Base-by-base conservation (phyloP, 2,329 filamentous ascomycete genomes). In the Neofusicoccum umdonicola region DNA sequence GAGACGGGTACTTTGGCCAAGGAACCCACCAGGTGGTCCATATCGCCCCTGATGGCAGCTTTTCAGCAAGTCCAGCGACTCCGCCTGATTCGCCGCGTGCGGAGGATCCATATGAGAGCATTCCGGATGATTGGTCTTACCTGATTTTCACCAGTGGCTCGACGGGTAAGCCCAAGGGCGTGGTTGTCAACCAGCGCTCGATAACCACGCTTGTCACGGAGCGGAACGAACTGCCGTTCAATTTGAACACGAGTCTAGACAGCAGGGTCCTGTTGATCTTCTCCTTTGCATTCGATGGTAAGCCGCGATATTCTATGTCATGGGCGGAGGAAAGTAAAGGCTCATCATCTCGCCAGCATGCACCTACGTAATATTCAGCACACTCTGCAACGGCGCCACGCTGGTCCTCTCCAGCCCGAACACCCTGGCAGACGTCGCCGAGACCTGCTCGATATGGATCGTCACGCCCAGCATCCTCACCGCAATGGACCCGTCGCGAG, bases 81-180 rank as follows among this genome's bases (percentile, higher is more conserved):
- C 31, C 41, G 2, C 41, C 56, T 11, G 41, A 47, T 7, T 60
- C 56, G 1, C 41, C 56, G 47, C 15, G 11, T 3, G 61, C 52
- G 0, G 22, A 63, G 12, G 22, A 54, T 22, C 22, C 39, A 19
- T 8, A 7, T 19, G 15, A 7, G 19, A 4, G 9, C 17, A 22
- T 22, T 0, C 35, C 42, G 5, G 11, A 66, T 15, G 35, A 65
- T 42, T 63, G 63, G 47, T 42, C 57, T 8, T 68, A 96, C 80
- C 85, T 96, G 67, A 93, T 96, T 90, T 96, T 67, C 27, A 67
- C 66, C 12, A 62, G 54, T 15, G 66, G 66, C 5, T 64, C 62
- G 1, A 68, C 66, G 2, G 66, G 66, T 0, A 61, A 41, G 15
- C 66, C 66, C 11, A 68, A 68, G 47, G 65, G 70, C 39, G 67